Base-by-base conservation (phyloP, 768 basidiomycete species). In the Lactarius hatsudake region DNA sequence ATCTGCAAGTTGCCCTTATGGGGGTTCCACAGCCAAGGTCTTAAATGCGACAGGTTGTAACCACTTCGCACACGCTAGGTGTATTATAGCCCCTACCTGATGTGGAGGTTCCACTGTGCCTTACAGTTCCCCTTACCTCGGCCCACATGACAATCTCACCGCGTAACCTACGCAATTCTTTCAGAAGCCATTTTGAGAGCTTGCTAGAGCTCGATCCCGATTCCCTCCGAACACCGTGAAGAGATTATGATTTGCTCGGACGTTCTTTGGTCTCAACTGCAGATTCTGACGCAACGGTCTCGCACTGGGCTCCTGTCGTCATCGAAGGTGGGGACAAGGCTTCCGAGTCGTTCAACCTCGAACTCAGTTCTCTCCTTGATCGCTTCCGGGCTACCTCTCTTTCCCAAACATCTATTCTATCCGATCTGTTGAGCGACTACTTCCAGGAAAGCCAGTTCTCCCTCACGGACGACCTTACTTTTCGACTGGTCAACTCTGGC, bases 1-100 rank as follows among this genome's bases (percentile, higher is more conserved):
- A 73, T 81, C 5, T 95, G 93, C 74, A 80, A 76, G 23, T 75
- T 81, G 53, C 93, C 93, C 2, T 79, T 94, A 13, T 94, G 92
- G 91, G 93, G 91, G 3, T 80, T 78, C 58, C 75, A 79, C 17
- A 76, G 76, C 42, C 92, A 94, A 74, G 89, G 85, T 3, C 71
- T 88, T 26, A 84, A 82, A 59, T 95, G 93, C 73, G 73, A 74
- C 30, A 76, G 78, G 78, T 2, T 95, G 93, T 76, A 80, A 80
- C 40, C 78, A 82, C 26, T 86, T 90, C 63, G 80, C 82, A 17
- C 92, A 93, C 76, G 65, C 78, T 6, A 64, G 76, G 18, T 94
- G 91, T 73, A 59, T 76, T 18, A 48, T 68, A 9, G 60, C 59
- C 23, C 66, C 80, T 5, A 67, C 74, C 74, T 5, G 64, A 74